Evolutionary conservation across 305 asterid genomes (phyloP), one percentile per base, ranked within the genome.

Genomic region (Rubia tinctorum): DNA sequence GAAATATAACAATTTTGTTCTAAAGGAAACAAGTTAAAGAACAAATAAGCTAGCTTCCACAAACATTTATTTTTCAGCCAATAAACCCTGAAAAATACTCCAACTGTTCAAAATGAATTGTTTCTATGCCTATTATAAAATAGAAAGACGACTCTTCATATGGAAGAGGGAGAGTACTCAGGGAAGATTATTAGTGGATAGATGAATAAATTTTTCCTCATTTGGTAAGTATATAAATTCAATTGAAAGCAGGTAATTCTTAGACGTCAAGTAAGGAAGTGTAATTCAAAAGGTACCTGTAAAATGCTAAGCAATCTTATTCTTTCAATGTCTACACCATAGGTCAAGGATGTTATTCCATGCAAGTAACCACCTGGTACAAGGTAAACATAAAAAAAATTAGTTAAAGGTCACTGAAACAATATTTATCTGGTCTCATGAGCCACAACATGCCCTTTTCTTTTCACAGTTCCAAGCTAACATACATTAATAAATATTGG

Each of bases 281-380:
- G 62, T 39, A 61, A 68, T 1, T 49, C 5, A 60, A 66, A 71
- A 55, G 53, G 58, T 77, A 93, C 98, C 98, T 93, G 97, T 77
- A 93, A 82, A 80, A 93, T 89, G 75, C 98, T 97, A 74, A 88
- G 86, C 55, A 78, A 77, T 80, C 98, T 80, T 62, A 89, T 86
- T 76, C 78, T 88, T 78, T 81, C 92, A 63, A 93, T 71, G 82
- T 88, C 93, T 75, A 93, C 96, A 56, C 98, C 98, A 76, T 89
- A 93, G 20, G 95, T 86, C 93, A 93, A 82, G 71, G 93, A 84
- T 80, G 87, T 86, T 68, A 82, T 82, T 53, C 98, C 97, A 60
- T 93, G 98, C 79, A 93, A 84, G 84, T 89, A 93, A 77, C 98
- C 96, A 74, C 97, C 96, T 93, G 90, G 79, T 30, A 40, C 53